Conservation (phyloP, 108 stramenopile genomes). For the Cyclostephanos invisitatus region DNA sequence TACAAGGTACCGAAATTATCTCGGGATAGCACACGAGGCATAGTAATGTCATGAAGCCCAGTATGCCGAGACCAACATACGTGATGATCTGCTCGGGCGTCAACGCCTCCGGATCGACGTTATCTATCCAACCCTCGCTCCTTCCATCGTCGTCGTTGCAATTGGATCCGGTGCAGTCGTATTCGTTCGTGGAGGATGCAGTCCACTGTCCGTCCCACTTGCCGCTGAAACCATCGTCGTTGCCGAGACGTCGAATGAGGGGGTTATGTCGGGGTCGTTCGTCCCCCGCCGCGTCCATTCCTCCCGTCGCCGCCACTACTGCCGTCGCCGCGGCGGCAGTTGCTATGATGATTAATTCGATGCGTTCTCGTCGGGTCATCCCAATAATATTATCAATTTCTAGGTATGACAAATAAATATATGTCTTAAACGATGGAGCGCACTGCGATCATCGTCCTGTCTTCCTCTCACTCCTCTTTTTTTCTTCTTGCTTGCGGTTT, state of each 20-base stretch:
- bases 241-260: background rate
- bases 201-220: constrained; percentile 4
- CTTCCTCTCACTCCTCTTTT: no score
- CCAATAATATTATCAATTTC: no score
- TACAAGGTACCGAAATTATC: background rate
- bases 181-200: background rate
- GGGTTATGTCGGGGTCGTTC: background rate
- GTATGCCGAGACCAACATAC: constrained; percentile 3
- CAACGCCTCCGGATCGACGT: background rate
- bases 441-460: no score
- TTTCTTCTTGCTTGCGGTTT: no score
- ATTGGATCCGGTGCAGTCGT: background rate
- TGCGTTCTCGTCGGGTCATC: no score
- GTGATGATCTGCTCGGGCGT: constrained; percentile 10
- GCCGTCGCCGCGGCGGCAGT: no score
- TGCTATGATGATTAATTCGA: no score
- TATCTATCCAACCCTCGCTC: background rate
- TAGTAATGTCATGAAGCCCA: constrained; percentile 10
- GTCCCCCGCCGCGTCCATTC: background rate
- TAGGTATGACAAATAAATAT: no score
- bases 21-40: constrained; percentile 12
- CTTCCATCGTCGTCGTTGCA: constrained; percentile 1
- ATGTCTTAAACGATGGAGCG: no score
- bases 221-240: background rate
- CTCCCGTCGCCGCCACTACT: no score